Percentiles rank a stretch among this genome's conserved stretches.
These are phyloP conservation scores for Boletus speciosus DNA, from an alignment of 768 basidiomycete species.

Conservation along the genomic window DNA sequence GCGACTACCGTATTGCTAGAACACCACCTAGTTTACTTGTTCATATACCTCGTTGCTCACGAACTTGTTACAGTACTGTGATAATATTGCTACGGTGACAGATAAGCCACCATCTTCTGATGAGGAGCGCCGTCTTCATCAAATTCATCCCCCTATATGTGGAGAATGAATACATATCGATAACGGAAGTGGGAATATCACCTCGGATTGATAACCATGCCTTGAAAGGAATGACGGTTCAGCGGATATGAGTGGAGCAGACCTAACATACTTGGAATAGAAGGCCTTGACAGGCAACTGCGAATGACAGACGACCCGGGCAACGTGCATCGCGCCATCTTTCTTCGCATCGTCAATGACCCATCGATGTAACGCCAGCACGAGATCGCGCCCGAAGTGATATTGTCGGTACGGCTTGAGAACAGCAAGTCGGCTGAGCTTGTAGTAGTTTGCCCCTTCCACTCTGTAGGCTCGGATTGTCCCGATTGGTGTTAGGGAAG, in stretches of 20 bases:
- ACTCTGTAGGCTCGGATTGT: slow-evolving; percentile 56
- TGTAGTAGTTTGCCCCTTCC: slow-evolving; percentile 50
- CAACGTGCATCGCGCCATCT: slow-evolving; percentile 25
- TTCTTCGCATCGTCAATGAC: slow-evolving; percentile 38
- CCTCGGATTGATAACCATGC: slow-evolving; percentile 67
- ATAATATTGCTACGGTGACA: slow-evolving; percentile 40
- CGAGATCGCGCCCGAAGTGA: slow-evolving; percentile 65
- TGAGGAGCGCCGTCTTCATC: slow-evolving; percentile 84
- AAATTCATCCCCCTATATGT: slow-evolving; percentile 61
- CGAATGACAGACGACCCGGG: slow-evolving; percentile 58
- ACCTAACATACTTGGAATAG: slow-evolving; percentile 61
- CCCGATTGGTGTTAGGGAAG: slow-evolving; percentile 61
- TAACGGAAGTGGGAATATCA: slow-evolving; percentile 32
- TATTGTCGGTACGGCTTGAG: slow-evolving; percentile 60
- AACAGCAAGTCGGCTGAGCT: slow-evolving; percentile 70
- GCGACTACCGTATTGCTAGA: slow-evolving; percentile 41
- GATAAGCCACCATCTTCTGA: slow-evolving; percentile 70
- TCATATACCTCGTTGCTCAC: slow-evolving; percentile 27
- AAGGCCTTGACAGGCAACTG: slow-evolving; percentile 68
- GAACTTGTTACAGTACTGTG: slow-evolving; percentile 23
- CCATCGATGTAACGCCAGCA: slow-evolving; percentile 60
- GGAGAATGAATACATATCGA: slow-evolving; percentile 25
- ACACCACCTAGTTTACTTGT: slow-evolving; percentile 32
- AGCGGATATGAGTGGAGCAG: slow-evolving; percentile 10
- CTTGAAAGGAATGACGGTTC: slow-evolving; percentile 36